Percentiles rank a stretch among this genome's conserved stretches.
Evolutionary conservation across 495 filamentous ascomycete genomes (phyloP).

Genomic region (Halenospora varia): DNA sequence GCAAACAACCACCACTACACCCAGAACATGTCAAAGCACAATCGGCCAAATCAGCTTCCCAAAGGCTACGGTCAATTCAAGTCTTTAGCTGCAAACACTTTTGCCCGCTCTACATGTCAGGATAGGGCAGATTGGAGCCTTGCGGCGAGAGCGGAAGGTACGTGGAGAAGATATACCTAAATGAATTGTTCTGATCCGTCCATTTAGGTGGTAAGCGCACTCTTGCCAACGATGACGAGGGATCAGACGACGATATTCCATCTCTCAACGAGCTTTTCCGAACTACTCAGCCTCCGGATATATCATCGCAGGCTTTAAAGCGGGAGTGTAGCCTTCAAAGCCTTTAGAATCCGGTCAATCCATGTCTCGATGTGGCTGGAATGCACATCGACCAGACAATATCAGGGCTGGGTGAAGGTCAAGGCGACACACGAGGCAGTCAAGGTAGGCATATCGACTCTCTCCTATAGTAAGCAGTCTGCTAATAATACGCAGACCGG

Average conservation of each 20-base stretch:
- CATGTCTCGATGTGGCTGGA: slow-evolving; percentile 16
- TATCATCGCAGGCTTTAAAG: slow-evolving; percentile 12
- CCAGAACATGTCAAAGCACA: too few species aligned
- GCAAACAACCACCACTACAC: not conserved
- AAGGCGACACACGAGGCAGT: slow-evolving; percentile 3
- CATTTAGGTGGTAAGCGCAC: not conserved
- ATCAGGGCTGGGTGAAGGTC: slow-evolving; percentile 5
- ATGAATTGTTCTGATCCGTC: not conserved
- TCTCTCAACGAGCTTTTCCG: slow-evolving; percentile 14
- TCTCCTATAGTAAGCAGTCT: not conserved
- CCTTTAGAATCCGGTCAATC: slow-evolving; percentile 14
- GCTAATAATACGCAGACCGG: slow-evolving; percentile 7
- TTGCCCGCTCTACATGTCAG: too few species aligned
- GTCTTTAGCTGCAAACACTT: too few species aligned
- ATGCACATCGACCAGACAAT: slow-evolving; percentile 1
- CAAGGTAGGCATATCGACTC: slow-evolving; percentile 1
- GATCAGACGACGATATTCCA: slow-evolving; percentile 18
- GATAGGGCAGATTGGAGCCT: not conserved
- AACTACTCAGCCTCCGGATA: slow-evolving; percentile 9
- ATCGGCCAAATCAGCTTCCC: too few species aligned
- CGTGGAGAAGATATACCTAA: not conserved
- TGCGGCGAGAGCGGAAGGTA: not conserved
- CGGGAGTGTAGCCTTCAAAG: slow-evolving; percentile 7
- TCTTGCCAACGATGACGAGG: slow-evolving; percentile 14
- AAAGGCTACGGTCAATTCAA: not conserved